These are phyloP conservation scores for Pyrenochaeta sp. DNA, from an alignment of 2,329 filamentous ascomycete species.

Conservation along the genomic window DNA sequence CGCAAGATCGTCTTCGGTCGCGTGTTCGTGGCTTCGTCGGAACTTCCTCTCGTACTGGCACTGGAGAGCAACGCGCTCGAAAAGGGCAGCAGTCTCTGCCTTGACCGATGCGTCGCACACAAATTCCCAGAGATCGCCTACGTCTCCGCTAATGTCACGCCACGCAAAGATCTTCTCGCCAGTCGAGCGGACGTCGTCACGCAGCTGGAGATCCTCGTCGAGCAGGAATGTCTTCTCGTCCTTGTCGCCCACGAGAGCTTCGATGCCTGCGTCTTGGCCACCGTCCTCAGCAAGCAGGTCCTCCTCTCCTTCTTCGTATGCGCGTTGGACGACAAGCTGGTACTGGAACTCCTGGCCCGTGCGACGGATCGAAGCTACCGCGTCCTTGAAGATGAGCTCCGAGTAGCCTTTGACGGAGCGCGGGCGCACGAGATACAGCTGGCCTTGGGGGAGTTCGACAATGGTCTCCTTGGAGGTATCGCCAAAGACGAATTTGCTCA, in stretches of 20 bases:
- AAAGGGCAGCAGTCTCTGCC: constrained; percentile 75
- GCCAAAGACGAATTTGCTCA: constrained; percentile 91
- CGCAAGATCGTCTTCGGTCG: constrained; percentile 79
- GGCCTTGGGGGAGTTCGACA: constrained; percentile 92
- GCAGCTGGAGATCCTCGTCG: constrained; percentile 89
- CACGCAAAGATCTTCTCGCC: constrained; percentile 90
- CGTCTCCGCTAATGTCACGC: constrained; percentile 92
- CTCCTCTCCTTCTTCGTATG: constrained; percentile 97
- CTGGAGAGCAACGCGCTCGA: constrained; percentile 83
- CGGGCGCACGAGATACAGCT: constrained; percentile 95
- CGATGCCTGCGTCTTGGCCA: constrained; percentile 78
- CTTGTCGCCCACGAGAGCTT: constrained; percentile 78
- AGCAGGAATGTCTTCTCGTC: constrained; percentile 98
- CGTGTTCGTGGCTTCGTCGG: constrained; percentile 77
- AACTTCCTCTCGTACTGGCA: constrained; percentile 99
- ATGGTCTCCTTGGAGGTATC: constrained; percentile 90
- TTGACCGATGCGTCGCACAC: constrained; percentile 82
- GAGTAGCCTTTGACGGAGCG: constrained; percentile 97
- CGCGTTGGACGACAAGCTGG: constrained; percentile 93
- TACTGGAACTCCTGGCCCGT: constrained; percentile 97
- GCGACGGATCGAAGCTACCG: constrained; percentile 86
- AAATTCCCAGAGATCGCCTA: constrained; percentile 96
- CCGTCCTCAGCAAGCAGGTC: constrained; percentile 90
- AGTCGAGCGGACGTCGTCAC: constrained; percentile 79
- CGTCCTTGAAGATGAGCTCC: constrained; percentile 98